Evolutionary conservation across 208 protist species (phyloP), one percentile per base, ranked within the genome.

Genomic region (Leishmania martiniquensis): DNA sequence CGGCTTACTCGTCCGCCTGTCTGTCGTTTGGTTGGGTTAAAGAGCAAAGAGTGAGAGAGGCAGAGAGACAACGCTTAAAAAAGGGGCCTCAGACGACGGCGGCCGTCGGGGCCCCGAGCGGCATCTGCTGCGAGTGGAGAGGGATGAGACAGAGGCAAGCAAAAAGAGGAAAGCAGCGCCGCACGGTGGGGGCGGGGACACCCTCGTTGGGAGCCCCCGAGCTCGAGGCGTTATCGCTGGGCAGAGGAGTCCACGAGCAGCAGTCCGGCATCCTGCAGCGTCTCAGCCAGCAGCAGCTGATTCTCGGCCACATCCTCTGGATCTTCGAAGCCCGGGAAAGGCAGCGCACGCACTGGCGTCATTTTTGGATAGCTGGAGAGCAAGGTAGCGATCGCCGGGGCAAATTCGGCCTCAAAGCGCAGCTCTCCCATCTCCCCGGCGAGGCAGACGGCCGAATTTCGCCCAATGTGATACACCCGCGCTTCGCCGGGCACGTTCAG

Each of bases 331-430:
- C 77, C 81, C 7, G 87, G 86, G 71, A 94, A 91, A 1, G 90
- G 90, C 9, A 94, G 77, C 15, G 75, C 66, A 20, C 69, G 75
- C 9, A 92, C 86, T 6, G 54, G 12, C 29, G 86, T 72, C 69
- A 72, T 69, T 63, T 85, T 83, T 12, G 81, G 83, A 60, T 85
- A 81, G 22, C 68, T 70, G 1, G 86, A 76, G 60, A 94, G 76
- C 37, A 94, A 73, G 12, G 87, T 90, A 2, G 90, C 90, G 20
- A 94, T 80, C 49, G 90, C 90, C 1, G 90, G 87, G 1, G 90
- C 90, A 71, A 94, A 91, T 15, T 89, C 90, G 9, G 60, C 75
- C 76, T 94, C 90, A 67, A 94, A 94, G 47, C 90, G 85, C 59
- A 92, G 80, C 69, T 88, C 73, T 60, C 77, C 86, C n/a, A 87